phyloP scores from a whole-genome alignment of 2,329 filamentous ascomycete species.

The Pseudocercospora eumusae region DNA sequence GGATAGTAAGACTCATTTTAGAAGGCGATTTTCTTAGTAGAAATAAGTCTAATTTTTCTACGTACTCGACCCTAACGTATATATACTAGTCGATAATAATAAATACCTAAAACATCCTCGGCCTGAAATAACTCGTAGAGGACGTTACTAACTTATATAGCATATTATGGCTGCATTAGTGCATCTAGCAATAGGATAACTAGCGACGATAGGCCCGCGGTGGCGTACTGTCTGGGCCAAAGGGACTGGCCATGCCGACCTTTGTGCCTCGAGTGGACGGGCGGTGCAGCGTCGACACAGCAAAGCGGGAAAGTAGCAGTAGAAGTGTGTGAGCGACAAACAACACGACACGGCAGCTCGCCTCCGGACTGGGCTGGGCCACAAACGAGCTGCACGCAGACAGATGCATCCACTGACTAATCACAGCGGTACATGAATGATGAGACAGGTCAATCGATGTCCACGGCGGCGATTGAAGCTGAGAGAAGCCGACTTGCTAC shows the following conservation, averaged over 20 bases:
- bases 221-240: slow-evolving; percentile 15
- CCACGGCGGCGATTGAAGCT: slow-evolving; percentile 14
- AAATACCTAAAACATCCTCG: no score
- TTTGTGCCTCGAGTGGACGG: slow-evolving; percentile 8
- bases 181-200: no score
- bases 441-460: slow-evolving; percentile 18
- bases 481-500: slow-evolving; percentile 13
- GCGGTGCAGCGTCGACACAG: slow-evolving; percentile 2
- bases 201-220: slow-evolving; percentile 12
- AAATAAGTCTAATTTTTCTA: no score
- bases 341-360: slow-evolving; percentile 18
- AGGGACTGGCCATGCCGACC: slow-evolving; percentile 1
- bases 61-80: no score
- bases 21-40: no score
- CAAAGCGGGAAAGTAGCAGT: no score
- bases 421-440: slow-evolving; percentile 17
- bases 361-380: background rate
- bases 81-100: no score
- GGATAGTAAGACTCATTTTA: no score
- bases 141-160: no score
- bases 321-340: slow-evolving; percentile 3
- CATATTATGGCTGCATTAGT: no score
- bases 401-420: slow-evolving; percentile 14
- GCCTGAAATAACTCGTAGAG: no score
- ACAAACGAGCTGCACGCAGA: slow-evolving; percentile 4